Evolutionary conservation across 208 protist species (phyloP), one percentile per base, ranked within the genome.

Genomic region (Paratrypanosoma confusum): DNA sequence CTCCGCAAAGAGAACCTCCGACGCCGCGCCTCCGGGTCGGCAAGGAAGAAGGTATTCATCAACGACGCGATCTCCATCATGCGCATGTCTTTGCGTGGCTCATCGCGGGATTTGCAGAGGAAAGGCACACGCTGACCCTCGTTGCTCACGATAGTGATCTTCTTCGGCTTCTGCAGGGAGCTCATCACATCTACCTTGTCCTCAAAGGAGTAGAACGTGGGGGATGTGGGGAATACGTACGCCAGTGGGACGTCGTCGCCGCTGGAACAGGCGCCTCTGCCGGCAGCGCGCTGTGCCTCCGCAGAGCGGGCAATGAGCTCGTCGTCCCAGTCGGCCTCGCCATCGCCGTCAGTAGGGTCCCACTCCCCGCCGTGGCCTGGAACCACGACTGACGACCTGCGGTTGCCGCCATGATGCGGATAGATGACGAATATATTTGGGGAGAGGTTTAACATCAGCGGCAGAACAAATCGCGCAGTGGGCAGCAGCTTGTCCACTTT

Each of bases 41-140:
- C 66, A 29, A 74, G 65, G 13, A 98, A 89, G 29, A 97, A 76
- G 4, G 59, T 81, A 48, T 97, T 98, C 64, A 98, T 91, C 16
- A 96, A 46, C 6, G 71, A 70, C 4, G 79, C 89, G 37, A 97
- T 70, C 60, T 98, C 93, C 91, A 97, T 97, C 72, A 97, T 95
- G 22, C 95, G 79, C 35, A 86, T 91, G 56, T 98, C 95, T 56
- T 97, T 96, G 13, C 88, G 75, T 6, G 87, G 81, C 48, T 96
- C 91, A 60, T 97, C 94, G 48, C 88, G 77, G 1, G 87, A 49
- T 51, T 97, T 97, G 57, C 79, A 95, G 0, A 97, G 61, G 49
- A 96, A 97, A 10, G 62, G 62, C 35, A 95, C 66, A 3, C 27
- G 40, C 2, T 63, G 36, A 3, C 90, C 89, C 16, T 91, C 70